Base-by-base conservation (phyloP, 768 basidiomycete species). In the Lentinula sp. region DNA sequence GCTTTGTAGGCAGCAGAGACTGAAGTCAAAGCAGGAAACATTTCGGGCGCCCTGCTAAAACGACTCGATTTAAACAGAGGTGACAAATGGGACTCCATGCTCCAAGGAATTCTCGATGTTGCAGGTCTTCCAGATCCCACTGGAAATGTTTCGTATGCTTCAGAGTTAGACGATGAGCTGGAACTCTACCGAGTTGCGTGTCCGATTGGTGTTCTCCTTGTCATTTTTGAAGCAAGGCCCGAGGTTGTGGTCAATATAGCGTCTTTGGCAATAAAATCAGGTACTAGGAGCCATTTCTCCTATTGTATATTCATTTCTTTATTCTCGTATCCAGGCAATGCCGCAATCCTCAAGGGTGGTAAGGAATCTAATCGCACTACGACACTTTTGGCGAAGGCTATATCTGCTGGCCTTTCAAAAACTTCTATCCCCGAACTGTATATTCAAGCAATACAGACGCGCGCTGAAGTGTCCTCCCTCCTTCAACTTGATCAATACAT, bases 171-270 rank as follows among this genome's bases (percentile, higher is more conserved):
- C 68, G 90, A 94, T 60, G 82, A 77, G 0, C 79, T 98, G 21
- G 91, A 97, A 65, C 81, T 99, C 3, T 93, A 96, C 74, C 86
- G 94, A 34, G 90, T 98, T 1, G 91, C 96, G 0, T 98, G 96
- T 69, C 95, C 97, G 0, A 95, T 99, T 64, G 97, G 97, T 21
- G 95, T 97, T 1, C 78, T 99, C 11, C 80, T 99, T 55, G 93
- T 98, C 63, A 96, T 99, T 63, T 99, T 99, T 67, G 97, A 98
- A 73, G 91, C 96, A 3, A 83, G 96, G 32, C 97, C 97, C 1
- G 97, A 99, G 71, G 96, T 99, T 11, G 93, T 98, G 28, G 91
- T 98, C 43, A 98, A 98, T 71, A 98, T 99, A 64, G 93, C 97
- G 5, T 84, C 95, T 0, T 77, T 98, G 68, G 96, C 97, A 1